phyloP scores from a whole-genome alignment of 768 basidiomycete genomes.

The Mycena galericulata region DNA sequence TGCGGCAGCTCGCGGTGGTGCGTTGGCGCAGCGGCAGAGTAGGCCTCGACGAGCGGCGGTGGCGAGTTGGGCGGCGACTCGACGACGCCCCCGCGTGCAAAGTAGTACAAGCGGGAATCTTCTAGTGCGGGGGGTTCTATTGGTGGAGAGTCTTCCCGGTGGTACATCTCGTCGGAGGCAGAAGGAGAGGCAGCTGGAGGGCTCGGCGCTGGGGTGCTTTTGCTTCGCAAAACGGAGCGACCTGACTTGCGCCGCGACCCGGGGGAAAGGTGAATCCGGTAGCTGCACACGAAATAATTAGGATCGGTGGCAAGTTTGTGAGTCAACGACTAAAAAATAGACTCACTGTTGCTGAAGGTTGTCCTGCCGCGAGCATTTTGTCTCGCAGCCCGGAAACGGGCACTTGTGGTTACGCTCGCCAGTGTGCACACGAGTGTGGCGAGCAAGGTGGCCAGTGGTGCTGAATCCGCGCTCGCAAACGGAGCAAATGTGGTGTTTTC shows the following conservation, averaged over 20 bases:
- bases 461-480: slow-evolving; percentile 86
- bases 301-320: background rate
- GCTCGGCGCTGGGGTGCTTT: slow-evolving; percentile 12
- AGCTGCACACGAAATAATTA: slow-evolving; percentile 9
- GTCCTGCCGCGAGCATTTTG: slow-evolving; percentile 90
- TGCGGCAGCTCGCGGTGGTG: slow-evolving; percentile 15
- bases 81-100: background rate
- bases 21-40: too few species aligned
- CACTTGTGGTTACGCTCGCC: slow-evolving; percentile 94
- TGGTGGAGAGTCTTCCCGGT: slow-evolving; percentile 9
- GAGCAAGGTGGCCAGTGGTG: slow-evolving; percentile 89
- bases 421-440: slow-evolving; percentile 91
- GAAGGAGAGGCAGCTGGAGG: background rate
- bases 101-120: slow-evolving; percentile 20
- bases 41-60: slow-evolving; percentile 18
- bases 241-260: slow-evolving; percentile 25
- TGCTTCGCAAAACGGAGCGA: slow-evolving; percentile 13
- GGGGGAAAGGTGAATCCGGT: slow-evolving; percentile 30
- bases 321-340: background rate
- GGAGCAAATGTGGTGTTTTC: slow-evolving; percentile 58
- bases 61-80: slow-evolving; percentile 8
- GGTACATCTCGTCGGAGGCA: background rate
- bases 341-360: slow-evolving; percentile 76
- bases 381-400: slow-evolving; percentile 96
- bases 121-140: slow-evolving; percentile 23